These are phyloP conservation scores for Kluyveromyces wickerhamii DNA, from an alignment of 805 yeast species.

Conservation along the genomic window DNA sequence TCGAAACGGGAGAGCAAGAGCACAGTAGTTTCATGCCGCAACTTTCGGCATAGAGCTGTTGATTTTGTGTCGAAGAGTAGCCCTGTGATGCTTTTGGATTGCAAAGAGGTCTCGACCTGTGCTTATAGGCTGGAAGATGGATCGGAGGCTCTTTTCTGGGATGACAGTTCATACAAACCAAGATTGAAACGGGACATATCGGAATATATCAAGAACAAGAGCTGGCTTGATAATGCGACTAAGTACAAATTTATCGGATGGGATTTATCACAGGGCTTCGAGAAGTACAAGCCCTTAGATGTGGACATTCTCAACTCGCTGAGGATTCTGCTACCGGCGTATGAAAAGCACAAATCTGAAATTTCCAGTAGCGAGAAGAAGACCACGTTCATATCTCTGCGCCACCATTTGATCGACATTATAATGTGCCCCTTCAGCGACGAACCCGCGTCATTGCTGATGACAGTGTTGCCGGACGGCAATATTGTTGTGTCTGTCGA, in stretches of 20 bases:
- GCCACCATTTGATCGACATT: constrained; percentile 26
- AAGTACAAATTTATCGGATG: constrained; percentile 17
- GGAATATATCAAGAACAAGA: constrained; percentile 3
- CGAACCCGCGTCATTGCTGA: constrained; percentile 10
- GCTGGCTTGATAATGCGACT: constrained; percentile 2
- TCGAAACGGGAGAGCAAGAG: background rate
- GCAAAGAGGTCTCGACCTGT: constrained; percentile 16
- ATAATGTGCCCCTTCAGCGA: constrained; percentile 19
- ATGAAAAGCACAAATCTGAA: constrained; percentile 6
- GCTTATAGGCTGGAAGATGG: constrained; percentile 7
- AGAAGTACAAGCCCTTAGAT: constrained; percentile 17
- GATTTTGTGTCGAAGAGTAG: constrained; percentile 9
- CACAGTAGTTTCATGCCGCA: constrained; percentile 2
- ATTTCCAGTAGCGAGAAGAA: constrained; percentile 7
- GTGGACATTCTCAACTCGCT: constrained; percentile 15
- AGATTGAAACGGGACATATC: constrained; percentile 11
- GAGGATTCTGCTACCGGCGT: background rate
- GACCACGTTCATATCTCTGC: constrained; percentile 20
- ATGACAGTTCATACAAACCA: constrained; percentile 8
- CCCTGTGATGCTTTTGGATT: constrained; percentile 11
- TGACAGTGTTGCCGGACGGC: constrained; percentile 15
- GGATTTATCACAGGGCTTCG: constrained; percentile 17
- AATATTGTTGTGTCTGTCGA: constrained; percentile 18
- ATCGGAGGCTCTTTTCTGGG: background rate
- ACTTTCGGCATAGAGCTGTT: constrained; percentile 8